A percentile compares a stretch with the other conserved stretches of the same genome.
These are phyloP conservation scores for Penicillium thymicola DNA, from an alignment of 2,329 filamentous ascomycete species.

Conservation along the genomic window DNA sequence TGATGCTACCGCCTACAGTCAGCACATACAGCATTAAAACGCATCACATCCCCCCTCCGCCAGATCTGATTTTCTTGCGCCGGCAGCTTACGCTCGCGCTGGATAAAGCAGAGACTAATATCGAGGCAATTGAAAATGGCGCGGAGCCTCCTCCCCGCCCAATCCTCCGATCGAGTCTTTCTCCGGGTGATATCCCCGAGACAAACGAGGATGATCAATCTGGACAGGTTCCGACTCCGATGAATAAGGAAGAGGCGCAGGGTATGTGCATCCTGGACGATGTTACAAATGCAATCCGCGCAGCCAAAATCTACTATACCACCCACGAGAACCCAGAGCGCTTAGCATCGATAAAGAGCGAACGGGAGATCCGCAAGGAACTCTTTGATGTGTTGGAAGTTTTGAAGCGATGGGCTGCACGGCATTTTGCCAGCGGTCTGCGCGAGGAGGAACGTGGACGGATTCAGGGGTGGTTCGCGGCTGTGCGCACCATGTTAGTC, in stretches of 20 bases:
- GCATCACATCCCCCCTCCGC: slow-evolving; percentile 77
- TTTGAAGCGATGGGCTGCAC: slow-evolving; percentile 83
- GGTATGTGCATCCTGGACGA: slow-evolving; percentile 90
- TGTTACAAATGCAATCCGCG: slow-evolving; percentile 89
- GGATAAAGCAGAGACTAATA: slow-evolving; percentile 63
- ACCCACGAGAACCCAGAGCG: slow-evolving; percentile 83
- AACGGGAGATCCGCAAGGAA: slow-evolving; percentile 79
- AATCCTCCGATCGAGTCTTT: slow-evolving; percentile 31
- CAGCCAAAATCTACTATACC: slow-evolving; percentile 95
- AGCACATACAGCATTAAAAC: slow-evolving; percentile 91
- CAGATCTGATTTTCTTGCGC: slow-evolving; percentile 76
- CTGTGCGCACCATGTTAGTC: slow-evolving; percentile 72
- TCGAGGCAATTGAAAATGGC: slow-evolving; percentile 49
- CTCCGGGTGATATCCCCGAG: slow-evolving; percentile 37
- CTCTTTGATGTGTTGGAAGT: slow-evolving; percentile 84
- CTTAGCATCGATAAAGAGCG: slow-evolving; percentile 80
- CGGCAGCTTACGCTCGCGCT: slow-evolving; percentile 65
- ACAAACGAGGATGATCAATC: slow-evolving; percentile 39
- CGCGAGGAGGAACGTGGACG: slow-evolving; percentile 71
- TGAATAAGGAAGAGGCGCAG: slow-evolving; percentile 80
- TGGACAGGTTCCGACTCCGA: slow-evolving; percentile 35
- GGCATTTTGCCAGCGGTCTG: slow-evolving; percentile 81
- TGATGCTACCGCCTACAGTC: slow-evolving; percentile 92
- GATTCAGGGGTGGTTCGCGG: slow-evolving; percentile 74
- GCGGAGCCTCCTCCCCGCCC: slow-evolving; percentile 30